Conservation (phyloP, 2,329 filamentous ascomycete species). For the Cryphonectria naterciae region DNA sequence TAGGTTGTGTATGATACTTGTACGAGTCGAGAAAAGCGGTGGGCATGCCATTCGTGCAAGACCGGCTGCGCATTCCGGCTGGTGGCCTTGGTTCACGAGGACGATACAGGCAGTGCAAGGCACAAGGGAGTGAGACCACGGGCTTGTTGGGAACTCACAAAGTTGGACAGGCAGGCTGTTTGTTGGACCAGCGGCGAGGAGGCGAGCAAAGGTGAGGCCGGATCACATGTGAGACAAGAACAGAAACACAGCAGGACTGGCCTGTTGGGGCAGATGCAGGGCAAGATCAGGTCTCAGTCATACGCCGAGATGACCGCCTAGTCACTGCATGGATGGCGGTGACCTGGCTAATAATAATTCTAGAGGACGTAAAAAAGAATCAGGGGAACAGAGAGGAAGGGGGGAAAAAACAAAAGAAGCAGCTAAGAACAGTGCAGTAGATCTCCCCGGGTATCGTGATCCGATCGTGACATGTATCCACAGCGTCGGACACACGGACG, state of each 20-base stretch:
- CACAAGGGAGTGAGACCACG: slow-evolving; percentile 4
- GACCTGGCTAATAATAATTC: not conserved
- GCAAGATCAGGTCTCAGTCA: slow-evolving; percentile 7
- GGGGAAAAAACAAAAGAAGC: not conserved
- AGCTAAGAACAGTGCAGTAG: not conserved
- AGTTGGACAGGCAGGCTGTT: not conserved
- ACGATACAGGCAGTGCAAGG: not conserved
- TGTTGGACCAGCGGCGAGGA: slow-evolving; percentile 7
- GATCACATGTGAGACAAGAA: slow-evolving; percentile 10
- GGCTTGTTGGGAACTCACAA: slow-evolving; percentile 5
- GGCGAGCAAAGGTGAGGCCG: slow-evolving; percentile 3
- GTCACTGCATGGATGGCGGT: not conserved
- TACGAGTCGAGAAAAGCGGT: not conserved
- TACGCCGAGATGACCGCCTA: not conserved
- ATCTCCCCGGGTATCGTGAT: slow-evolving; percentile 3
- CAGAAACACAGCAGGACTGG: slow-evolving; percentile 14
- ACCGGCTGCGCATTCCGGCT: not conserved
- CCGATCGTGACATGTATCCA: not conserved
- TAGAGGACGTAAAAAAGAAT: not conserved
- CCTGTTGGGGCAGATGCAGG: not conserved
- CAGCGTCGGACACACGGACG: slow-evolving; percentile 1
- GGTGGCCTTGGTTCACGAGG: not conserved
- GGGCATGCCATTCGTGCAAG: not conserved
- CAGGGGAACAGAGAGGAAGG: not conserved
- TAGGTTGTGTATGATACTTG: not conserved